Conservation (phyloP, 2,329 filamentous ascomycete species). For the Didymella segeticola region DNA sequence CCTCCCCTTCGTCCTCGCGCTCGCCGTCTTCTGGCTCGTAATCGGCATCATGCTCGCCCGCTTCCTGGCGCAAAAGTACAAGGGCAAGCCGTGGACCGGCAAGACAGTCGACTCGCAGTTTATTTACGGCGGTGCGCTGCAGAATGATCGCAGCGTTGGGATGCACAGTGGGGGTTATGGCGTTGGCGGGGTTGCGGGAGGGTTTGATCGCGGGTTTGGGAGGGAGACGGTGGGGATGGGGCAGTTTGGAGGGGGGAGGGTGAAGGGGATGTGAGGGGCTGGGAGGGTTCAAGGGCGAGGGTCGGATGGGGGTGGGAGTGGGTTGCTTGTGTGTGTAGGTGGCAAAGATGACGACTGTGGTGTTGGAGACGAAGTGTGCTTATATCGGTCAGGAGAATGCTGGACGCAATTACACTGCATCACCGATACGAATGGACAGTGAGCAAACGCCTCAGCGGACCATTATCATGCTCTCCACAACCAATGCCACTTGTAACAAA, state of each 20-base stretch:
- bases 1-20: conserved; percentile 23
- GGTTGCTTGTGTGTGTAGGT: not conserved
- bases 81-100: conserved; percentile 9
- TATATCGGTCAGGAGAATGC: too few species aligned
- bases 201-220: not conserved
- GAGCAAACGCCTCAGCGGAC: too few species aligned
- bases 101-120: not conserved
- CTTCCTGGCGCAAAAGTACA: conserved; percentile 30
- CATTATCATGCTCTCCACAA: too few species aligned
- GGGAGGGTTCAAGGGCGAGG: not conserved
- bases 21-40: conserved; percentile 25
- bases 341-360: not conserved
- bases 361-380: too few species aligned
- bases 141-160: conserved; percentile 9
- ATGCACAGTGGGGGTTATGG: conserved; percentile 23
- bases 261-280: conserved; percentile 23
- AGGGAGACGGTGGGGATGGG: conserved; percentile 18
- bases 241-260: conserved; percentile 22
- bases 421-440: too few species aligned
- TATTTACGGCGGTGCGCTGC: conserved; percentile 1
- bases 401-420: too few species aligned
- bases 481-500: too few species aligned
- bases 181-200: not conserved
- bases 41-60: conserved; percentile 26
- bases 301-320: not conserved